phyloP scores from a whole-genome alignment of 2,329 filamentous ascomycete genomes.

The Stagonosporopsis cucurbitacearum region DNA sequence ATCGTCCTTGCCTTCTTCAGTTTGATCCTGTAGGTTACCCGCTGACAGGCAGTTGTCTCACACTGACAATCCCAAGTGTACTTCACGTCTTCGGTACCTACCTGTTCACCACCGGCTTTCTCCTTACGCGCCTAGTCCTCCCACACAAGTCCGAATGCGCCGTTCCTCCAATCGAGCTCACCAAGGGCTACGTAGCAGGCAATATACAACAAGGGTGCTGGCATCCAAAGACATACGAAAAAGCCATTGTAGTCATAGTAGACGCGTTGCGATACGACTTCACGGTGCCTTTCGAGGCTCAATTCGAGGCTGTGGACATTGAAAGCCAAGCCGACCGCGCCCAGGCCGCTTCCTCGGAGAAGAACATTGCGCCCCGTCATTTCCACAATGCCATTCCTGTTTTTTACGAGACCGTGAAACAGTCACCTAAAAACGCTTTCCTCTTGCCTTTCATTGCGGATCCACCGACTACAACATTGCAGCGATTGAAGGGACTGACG shows the following conservation, averaged over 20 bases:
- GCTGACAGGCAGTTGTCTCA: background rate
- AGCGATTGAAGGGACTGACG: conserved; percentile 90
- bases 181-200: conserved; percentile 46
- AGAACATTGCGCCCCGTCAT: conserved; percentile 55
- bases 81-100: conserved; percentile 83
- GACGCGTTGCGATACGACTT: conserved; percentile 98
- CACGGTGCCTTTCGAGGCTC: conserved; percentile 75
- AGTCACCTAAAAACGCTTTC: conserved; percentile 81
- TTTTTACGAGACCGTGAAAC: conserved; percentile 79
- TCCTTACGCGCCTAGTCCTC: conserved; percentile 83
- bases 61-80: conserved; percentile 53
- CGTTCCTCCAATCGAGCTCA: conserved; percentile 69
- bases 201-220: conserved; percentile 76
- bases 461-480: conserved; percentile 90
- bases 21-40: conserved; percentile 63
- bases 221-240: conserved; percentile 93
- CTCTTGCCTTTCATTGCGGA: conserved; percentile 95
- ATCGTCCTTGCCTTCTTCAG: conserved; percentile 69
- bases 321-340: conserved; percentile 8
- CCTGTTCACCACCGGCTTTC: conserved; percentile 93
- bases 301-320: conserved; percentile 53
- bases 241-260: conserved; percentile 87
- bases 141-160: conserved; percentile 80
- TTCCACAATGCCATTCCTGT: conserved; percentile 91
- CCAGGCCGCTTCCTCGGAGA: conserved; percentile 19